Base-by-base conservation (phyloP, 768 basidiomycete genomes). In the Leccinum sublutescens region DNA sequence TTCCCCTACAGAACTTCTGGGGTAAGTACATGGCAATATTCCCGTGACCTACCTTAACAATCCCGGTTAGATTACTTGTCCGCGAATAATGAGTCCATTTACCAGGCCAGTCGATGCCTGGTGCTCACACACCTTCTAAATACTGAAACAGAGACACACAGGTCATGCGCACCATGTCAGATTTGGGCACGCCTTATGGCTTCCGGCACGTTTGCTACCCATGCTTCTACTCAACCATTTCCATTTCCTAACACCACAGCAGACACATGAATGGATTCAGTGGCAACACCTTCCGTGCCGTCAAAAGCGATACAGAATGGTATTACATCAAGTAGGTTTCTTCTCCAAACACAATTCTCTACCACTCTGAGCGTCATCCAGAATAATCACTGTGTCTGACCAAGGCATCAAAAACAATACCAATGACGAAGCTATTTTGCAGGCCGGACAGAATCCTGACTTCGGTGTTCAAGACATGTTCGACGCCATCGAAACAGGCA, bases 401-500 rank as follows among this genome's bases (percentile, higher is more conserved):
- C 71, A 80, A 71, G 73, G 79, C 58, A 75, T 80, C 33, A 65
- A 65, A 62, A 77, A 78, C 62, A 71, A 74, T 43, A 77, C 77
- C 2, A 71, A 74, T 54, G 68, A 69, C 2, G 76, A 77, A 31
- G 71, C 76, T 7, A 72, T 67, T 29, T 45, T 78, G 63, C 43
- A 80, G 60, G 64, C 64, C 15, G 82, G 81, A 59, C 57, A 59
- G 65, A 79, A 77, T 57, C 71, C 77, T 0, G 85, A 86, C 66
- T 86, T 80, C 70, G 82, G 82, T 56, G 76, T 80, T 31, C 75
- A 81, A 38, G 84, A 85, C 64, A 70, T 85, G n/a, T 83, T 71
- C 60, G 82, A 84, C 25, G 75, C 83, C 17, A 85, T 86, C 62
- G 80, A 81, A 60, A 75, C 76, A 29, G 78, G 78, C 12, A 71